phyloP scores from a whole-genome alignment of 2,329 filamentous ascomycete species.

The Paraconiothyrium brasiliense region DNA sequence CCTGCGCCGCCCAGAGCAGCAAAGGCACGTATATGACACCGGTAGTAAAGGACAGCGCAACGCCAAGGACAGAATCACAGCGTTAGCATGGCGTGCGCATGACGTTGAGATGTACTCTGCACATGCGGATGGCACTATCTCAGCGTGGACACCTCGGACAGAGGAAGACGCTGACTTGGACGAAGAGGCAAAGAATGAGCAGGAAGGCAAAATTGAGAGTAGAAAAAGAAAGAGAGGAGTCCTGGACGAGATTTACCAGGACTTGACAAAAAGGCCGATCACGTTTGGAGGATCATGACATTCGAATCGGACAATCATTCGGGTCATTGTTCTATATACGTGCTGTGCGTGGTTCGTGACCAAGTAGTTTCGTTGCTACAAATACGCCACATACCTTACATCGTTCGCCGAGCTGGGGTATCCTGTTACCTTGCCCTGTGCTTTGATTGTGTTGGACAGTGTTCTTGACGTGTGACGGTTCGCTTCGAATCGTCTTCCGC shows the following conservation, averaged over 20 bases:
- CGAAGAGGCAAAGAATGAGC: slow-evolving; percentile 53
- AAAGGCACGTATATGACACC: slow-evolving; percentile 23
- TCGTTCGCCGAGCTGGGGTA: background rate
- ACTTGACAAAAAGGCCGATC: slow-evolving; percentile 76
- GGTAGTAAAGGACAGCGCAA: slow-evolving; percentile 51
- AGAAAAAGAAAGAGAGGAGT: slow-evolving; percentile 76
- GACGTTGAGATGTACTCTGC: slow-evolving; percentile 80
- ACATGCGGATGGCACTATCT: slow-evolving; percentile 84
- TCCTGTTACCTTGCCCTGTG: background rate
- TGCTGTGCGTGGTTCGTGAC: background rate
- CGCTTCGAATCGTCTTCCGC: background rate
- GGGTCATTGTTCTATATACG: background rate
- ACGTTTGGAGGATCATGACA: slow-evolving; percentile 58
- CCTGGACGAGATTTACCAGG: slow-evolving; percentile 81
- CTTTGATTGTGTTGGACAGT: background rate
- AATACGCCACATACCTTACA: background rate
- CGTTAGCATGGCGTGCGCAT: slow-evolving; percentile 78
- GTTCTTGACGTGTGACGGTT: background rate
- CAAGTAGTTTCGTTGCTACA: background rate
- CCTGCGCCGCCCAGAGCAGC: slow-evolving; percentile 68
- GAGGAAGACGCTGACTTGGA: slow-evolving; percentile 57
- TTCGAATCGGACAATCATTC: background rate
- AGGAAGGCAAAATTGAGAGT: slow-evolving; percentile 43
- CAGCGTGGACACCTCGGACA: slow-evolving; percentile 75
- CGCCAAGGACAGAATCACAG: slow-evolving; percentile 67